Conservation (phyloP, 345 rosid species). For the Corchorus olitorius region DNA sequence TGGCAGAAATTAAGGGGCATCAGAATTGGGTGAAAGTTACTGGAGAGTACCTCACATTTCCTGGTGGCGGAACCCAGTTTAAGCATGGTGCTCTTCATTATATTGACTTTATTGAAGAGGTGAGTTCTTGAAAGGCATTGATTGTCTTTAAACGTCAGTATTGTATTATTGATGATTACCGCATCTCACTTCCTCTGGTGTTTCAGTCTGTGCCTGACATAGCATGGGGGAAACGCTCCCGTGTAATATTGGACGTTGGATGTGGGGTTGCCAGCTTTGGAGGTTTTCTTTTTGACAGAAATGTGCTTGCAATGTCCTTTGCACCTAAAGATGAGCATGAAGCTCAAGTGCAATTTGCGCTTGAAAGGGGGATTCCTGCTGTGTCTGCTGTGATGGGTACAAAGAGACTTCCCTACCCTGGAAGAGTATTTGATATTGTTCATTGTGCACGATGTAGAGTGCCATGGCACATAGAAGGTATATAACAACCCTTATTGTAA, state of each 20-base stretch:
- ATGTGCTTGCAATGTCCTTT: constrained; percentile 85
- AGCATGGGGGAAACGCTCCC: constrained; percentile 83
- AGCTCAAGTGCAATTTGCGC: constrained; percentile 97
- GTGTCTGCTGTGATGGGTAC: constrained; percentile 99
- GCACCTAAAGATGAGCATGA: constrained; percentile 99
- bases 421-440: constrained; percentile 82
- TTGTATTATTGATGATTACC: constrained; percentile 15
- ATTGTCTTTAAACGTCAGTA: constrained; percentile 5
- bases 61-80: constrained; percentile 99
- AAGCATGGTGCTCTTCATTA: constrained; percentile 91
- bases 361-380: constrained; percentile 97
- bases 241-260: constrained; percentile 94
- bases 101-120: constrained; percentile 93
- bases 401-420: constrained; percentile 89
- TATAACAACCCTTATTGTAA: neutral
- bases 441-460: constrained; percentile 99
- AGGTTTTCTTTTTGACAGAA: constrained; percentile 89
- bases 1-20: constrained; percentile 89
- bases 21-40: constrained; percentile 96
- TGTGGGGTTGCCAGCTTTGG: constrained; percentile 99
- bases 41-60: constrained; percentile 94
- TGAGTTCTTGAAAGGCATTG: constrained; percentile 29
- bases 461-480: constrained; percentile 99
- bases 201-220: constrained; percentile 37
- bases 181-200: neutral